Conservation (phyloP, 2,329 filamentous ascomycete genomes). For the Aspergillus ochraceus region DNA sequence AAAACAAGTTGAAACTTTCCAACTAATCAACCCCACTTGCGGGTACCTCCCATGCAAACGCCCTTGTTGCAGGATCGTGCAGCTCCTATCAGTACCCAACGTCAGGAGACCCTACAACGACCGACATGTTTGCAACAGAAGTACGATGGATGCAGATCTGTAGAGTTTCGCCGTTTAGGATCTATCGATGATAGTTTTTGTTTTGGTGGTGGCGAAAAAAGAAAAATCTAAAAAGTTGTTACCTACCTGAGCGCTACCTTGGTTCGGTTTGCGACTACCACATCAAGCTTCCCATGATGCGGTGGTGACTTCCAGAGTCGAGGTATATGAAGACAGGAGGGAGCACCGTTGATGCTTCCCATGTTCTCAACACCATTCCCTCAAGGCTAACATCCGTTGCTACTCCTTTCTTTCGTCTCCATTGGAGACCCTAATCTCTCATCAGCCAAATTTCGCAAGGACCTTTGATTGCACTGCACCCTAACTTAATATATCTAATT, state of each 20-base stretch:
- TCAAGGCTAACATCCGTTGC: neutral
- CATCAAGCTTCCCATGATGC: neutral
- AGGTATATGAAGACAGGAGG: neutral
- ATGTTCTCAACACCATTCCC: neutral
- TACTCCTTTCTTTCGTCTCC: neutral
- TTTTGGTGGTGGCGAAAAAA: slow-evolving; percentile 13
- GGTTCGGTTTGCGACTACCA: neutral
- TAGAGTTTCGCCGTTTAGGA: slow-evolving; percentile 1
- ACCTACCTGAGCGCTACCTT: neutral
- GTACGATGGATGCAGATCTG: slow-evolving; percentile 6
- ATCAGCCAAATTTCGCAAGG: no score
- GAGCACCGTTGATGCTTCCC: neutral
- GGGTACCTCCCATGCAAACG: slow-evolving; percentile 6
- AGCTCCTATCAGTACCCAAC: slow-evolving; percentile 8
- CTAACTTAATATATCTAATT: neutral
- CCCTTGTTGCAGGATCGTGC: slow-evolving; percentile 14
- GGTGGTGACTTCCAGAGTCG: neutral
- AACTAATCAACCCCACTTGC: neutral
- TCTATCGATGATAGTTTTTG: slow-evolving; percentile 11
- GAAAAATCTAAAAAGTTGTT: neutral
- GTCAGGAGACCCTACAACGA: slow-evolving; percentile 1
- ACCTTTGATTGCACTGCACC: no score
- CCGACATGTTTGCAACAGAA: neutral
- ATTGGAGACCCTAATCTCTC: neutral
- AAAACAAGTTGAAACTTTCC: neutral